Conservation (phyloP, 306 rosid species). For the Urtica urens region DNA sequence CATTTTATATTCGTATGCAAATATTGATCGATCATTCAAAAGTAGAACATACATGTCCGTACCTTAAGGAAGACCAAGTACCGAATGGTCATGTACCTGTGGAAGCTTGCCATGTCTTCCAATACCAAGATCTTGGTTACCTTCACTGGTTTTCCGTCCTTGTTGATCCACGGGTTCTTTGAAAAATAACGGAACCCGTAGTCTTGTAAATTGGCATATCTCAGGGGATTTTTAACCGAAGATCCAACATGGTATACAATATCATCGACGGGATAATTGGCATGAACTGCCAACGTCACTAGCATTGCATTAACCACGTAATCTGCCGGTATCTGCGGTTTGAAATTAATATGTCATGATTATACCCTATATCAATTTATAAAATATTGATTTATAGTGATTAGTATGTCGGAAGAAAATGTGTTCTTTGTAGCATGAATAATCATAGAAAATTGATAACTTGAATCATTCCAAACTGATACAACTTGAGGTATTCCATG, state of each 20-base stretch:
- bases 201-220: constrained; percentile 27
- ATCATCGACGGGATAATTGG: constrained; percentile 16
- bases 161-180: constrained; percentile 53
- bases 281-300: constrained; percentile 47
- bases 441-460: too few relatives aligned
- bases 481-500: too few relatives aligned
- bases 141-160: constrained; percentile 50
- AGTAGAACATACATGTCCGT: neutral
- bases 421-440: too few relatives aligned
- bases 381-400: too few relatives aligned
- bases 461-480: too few relatives aligned
- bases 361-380: too few relatives aligned
- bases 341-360: neutral
- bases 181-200: constrained; percentile 38
- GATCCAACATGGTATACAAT: constrained; percentile 64
- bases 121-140: constrained; percentile 34
- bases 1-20: too few relatives aligned
- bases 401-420: too few relatives aligned
- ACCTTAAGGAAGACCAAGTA: constrained; percentile 60
- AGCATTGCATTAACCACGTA: constrained; percentile 71
- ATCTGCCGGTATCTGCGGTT: constrained; percentile 65
- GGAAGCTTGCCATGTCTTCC: constrained; percentile 50
- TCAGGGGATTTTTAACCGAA: constrained; percentile 36
- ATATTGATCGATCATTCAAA: neutral
- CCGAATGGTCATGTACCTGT: constrained; percentile 54